Evolutionary conservation across 2,329 filamentous ascomycete genomes (phyloP).

Genomic region (Beauveria sp.): DNA sequence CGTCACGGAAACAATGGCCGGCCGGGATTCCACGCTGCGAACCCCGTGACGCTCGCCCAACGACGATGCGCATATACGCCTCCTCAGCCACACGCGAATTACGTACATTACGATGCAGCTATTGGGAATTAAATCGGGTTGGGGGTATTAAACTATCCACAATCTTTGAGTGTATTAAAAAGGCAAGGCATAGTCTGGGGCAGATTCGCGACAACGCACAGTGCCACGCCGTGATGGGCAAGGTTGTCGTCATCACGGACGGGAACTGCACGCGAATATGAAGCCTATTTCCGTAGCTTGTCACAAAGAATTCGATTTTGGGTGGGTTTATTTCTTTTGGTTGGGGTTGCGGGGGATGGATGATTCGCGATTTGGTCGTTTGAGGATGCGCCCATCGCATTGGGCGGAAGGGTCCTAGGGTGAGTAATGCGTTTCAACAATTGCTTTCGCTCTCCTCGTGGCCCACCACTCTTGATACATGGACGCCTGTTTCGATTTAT

Average conservation of each 20-base stretch:
- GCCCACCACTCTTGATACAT: too few species aligned
- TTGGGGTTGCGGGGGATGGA: background rate
- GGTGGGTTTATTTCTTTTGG: too few species aligned
- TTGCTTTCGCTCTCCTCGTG: too few species aligned
- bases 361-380: too few species aligned
- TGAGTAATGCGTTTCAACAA: too few species aligned
- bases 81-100: background rate
- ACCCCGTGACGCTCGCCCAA: background rate
- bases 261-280: background rate
- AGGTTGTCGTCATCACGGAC: background rate
- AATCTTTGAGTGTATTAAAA: background rate
- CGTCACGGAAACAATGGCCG: background rate
- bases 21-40: background rate
- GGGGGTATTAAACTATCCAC: background rate
- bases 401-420: too few species aligned
- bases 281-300: background rate
- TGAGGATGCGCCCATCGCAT: too few species aligned
- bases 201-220: background rate
- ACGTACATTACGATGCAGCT: background rate
- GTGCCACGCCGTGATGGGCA: too few species aligned
- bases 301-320: too few species aligned
- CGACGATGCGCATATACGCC: background rate
- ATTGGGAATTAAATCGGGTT: background rate
- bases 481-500: too few species aligned
- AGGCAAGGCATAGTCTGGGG: slow-evolving; percentile 6